Percentiles rank a stretch among this genome's conserved stretches.
Conservation (phyloP, 306 rosid species). For the Cucurbita moschata region DNA sequence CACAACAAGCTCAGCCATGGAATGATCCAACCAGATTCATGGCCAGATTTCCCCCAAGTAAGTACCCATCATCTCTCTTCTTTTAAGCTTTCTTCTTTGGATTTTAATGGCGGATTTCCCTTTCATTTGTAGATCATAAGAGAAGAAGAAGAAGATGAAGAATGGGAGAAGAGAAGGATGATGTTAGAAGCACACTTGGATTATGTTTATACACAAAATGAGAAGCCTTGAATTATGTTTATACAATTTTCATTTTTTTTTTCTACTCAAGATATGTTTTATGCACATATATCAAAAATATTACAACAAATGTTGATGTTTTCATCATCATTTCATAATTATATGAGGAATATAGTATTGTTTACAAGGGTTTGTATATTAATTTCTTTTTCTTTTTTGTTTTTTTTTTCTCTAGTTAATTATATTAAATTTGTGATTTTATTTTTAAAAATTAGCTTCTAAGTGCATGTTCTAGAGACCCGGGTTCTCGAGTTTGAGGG, state of each 20-base stretch:
- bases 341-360: neutral
- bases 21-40: neutral
- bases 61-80: neutral
- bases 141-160: conserved; percentile 30
- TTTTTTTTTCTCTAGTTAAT: neutral
- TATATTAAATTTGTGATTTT: neutral
- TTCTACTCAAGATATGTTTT: neutral
- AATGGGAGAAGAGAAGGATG: conserved; percentile 41
- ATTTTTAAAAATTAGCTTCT: neutral
- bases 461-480: neutral
- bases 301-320: neutral
- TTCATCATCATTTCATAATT: neutral
- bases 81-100: neutral
- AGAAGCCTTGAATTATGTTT: conserved; percentile 21
- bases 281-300: conserved; percentile 1
- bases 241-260: neutral
- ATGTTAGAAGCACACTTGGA: conserved; percentile 64
- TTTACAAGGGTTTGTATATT: neutral
- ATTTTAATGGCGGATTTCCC: neutral
- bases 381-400: neutral
- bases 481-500: too few species aligned
- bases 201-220: conserved; percentile 66
- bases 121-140: conserved; percentile 17
- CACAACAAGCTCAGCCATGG: neutral
- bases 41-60: neutral